Base-by-base conservation (phyloP, 2,329 filamentous ascomycete genomes). In the Dothideomycetes sp. region DNA sequence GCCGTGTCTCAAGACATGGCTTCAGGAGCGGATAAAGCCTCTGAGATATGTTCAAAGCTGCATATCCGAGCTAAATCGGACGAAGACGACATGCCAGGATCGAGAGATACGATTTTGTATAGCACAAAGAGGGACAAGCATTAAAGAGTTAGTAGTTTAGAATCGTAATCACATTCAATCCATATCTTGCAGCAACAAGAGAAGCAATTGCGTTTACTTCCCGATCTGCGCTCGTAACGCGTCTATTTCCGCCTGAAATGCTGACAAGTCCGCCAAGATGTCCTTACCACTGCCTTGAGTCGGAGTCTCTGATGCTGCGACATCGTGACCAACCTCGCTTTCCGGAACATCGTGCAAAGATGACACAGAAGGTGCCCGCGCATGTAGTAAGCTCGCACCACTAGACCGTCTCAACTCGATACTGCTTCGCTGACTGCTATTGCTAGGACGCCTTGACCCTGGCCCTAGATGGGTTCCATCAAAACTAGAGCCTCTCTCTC, bases 171-270 rank as follows among this genome's bases (percentile, higher is more conserved):
- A n/a, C n/a, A n/a, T n/a, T n/a, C n/a, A n/a, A n/a, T n/a, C n/a
- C n/a, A n/a, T n/a, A n/a, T n/a, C n/a, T n/a, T n/a, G n/a, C n/a
- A n/a, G n/a, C n/a, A n/a, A n/a, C n/a, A n/a, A n/a, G n/a, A n/a
- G n/a, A n/a, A n/a, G n/a, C n/a, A n/a, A n/a, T n/a, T n/a, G n/a
- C n/a, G n/a, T n/a, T 27, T 12, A 27, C 22, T 12, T 27, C 22
- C 22, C 22, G 12, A 27, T 27, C 19, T 27, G 37, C 10, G 36
- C 36, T 36, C 37, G 34, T 19, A 43, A 30, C 15, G 27, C 36
- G 14, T 43, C 41, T 19, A 43, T 43, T 19, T 43, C 41, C 10
- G 19, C 27, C 30, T 43, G 41, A 24, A 43, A 36, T 16, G 41
- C 41, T 18, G 32, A 32, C 32, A 43, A 24, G 10, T 43, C 41